Evolutionary conservation across 495 filamentous ascomycete species (phyloP).

Genomic region (Podospora appendiculata): DNA sequence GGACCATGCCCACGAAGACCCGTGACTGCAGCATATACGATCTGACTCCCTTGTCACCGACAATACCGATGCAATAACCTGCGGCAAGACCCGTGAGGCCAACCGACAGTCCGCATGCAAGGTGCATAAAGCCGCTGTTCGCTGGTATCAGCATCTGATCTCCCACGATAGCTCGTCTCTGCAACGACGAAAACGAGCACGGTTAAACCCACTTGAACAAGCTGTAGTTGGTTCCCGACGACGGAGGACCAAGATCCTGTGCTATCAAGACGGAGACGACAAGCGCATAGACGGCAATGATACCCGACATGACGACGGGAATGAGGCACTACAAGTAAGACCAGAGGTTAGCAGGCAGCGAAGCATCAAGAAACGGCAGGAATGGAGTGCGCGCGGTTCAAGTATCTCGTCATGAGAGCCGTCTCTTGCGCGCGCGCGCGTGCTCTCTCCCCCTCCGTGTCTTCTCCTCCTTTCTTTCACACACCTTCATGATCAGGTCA

Average conservation of each 20-base stretch:
- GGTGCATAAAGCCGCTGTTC: slow-evolving; percentile 78
- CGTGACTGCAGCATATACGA: slow-evolving; percentile 93
- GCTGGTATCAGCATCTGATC: slow-evolving; percentile 9
- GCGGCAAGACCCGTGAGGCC: slow-evolving; percentile 91
- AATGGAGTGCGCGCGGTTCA: neutral
- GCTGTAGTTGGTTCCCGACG: slow-evolving; percentile 52
- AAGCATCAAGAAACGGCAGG: neutral
- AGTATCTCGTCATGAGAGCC: neutral
- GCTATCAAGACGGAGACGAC: slow-evolving; percentile 94
- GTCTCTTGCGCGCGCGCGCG: too few relatives aligned
- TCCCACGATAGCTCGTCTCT: too few relatives aligned
- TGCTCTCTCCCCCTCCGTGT: neutral
- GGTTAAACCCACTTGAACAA: slow-evolving; percentile 63
- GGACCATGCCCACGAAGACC: slow-evolving; percentile 96
- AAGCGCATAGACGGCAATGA: slow-evolving; percentile 95
- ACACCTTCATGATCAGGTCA: slow-evolving; percentile 96
- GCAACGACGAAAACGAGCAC: too few relatives aligned
- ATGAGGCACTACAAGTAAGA: slow-evolving; percentile 60
- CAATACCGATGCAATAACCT: slow-evolving; percentile 92
- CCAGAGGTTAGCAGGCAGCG: neutral
- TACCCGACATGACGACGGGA: slow-evolving; percentile 98
- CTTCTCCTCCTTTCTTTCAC: neutral
- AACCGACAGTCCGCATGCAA: slow-evolving; percentile 84
- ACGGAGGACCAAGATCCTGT: slow-evolving; percentile 64
- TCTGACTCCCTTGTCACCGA: slow-evolving; percentile 88